Conservation (phyloP, 179 eudicot species). For the Spergularia azorica region DNA sequence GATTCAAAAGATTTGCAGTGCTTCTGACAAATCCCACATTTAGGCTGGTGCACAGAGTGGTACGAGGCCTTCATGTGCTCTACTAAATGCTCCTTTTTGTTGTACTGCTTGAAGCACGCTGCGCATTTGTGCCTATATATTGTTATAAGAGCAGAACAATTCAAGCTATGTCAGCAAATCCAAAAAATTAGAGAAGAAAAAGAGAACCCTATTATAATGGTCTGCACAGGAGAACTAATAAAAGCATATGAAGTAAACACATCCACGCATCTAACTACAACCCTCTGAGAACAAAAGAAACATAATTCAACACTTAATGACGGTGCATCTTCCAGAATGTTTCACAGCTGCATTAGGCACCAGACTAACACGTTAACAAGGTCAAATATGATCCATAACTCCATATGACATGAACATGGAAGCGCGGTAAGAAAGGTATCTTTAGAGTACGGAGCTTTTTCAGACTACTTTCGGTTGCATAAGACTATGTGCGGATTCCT, state of each 20-base stretch:
- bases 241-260: background rate
- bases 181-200: background rate
- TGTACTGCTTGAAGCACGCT: constrained; percentile 77
- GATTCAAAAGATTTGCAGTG: constrained; percentile 78
- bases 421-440: background rate
- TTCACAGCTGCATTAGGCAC: background rate
- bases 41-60: constrained; percentile 58
- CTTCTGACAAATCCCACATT: constrained; percentile 39
- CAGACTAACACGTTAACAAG: background rate
- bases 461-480: background rate
- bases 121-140: constrained; percentile 66
- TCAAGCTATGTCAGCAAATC: constrained; percentile 1
- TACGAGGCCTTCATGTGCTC: constrained; percentile 70
- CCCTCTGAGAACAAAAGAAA: background rate
- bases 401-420: background rate
- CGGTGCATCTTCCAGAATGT: background rate
- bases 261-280: background rate
- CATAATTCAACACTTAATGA: background rate
- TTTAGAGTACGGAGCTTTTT: background rate
- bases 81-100: constrained; percentile 76
- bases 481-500: background rate
- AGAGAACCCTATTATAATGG: no score
- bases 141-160: constrained; percentile 7
- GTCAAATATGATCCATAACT: background rate
- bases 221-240: background rate